Base-by-base conservation (phyloP, 306 rosid species). In the Quercus wislizeni region DNA sequence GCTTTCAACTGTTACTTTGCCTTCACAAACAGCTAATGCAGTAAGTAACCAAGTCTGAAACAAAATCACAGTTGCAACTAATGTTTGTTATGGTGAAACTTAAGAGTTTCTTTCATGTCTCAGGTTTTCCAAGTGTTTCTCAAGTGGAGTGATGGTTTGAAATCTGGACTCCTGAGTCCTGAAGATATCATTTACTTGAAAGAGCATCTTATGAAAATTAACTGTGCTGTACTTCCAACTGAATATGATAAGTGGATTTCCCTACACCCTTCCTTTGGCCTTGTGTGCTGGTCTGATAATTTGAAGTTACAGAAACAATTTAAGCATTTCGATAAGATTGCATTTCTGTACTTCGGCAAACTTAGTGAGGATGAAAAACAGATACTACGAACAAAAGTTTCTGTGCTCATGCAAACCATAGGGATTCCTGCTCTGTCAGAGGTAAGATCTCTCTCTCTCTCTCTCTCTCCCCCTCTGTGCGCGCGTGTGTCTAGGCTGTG, bases 391-490 rank as follows among this genome's bases (percentile, higher is more conserved):
- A 80, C 85, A 31, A 90, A 91, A 51, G 59, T 94, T 41, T 85
- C 90, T 59, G 21, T 78, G 71, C 89, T 94, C 69, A 82, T 94
- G 95, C 90, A 87, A 82, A 80, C 78, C 74, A 82, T 94, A 31
- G 99, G 93, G 73, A 92, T 94, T 81, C 93, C 95, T 74, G 87
- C 93, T 84, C 90, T 94, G 75, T 94, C 99, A 5, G 91, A 92
- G 92, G 99, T 92, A 91, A 80, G 74, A 69, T 82, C 62, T 76
- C 82, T 81, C 90, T 87, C 76, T 87, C 23, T 21, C 23, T 21
- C 90, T 65, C 43, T 73, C 25, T 74, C 61, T 73, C 43, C 2
- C 0, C 9, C 63, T 74, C 70, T 63, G 56, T 72, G 77, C 70
- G 41, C 2, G 41, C 6, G 8, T 4, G 7, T 55, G 19, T 19